Conservation (phyloP, 2,329 filamentous ascomycete species). For the Onygenales sp. region DNA sequence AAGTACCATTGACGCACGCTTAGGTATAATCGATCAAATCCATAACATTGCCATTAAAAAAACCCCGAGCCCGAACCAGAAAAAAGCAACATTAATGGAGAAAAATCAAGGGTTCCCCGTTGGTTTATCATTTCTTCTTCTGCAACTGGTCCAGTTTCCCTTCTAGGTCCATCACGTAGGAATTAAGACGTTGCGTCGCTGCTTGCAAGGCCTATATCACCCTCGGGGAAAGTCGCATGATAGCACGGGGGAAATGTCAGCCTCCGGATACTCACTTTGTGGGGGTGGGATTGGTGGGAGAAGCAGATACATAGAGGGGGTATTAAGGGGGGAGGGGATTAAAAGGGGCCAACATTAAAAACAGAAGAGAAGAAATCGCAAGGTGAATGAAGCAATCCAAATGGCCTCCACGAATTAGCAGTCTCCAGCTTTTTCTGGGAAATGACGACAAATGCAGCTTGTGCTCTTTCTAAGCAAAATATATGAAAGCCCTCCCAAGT, state of each 20-base stretch:
- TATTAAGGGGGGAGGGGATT: neutral
- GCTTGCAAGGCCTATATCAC: constrained; percentile 65
- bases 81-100: constrained; percentile 3
- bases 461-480: neutral
- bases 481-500: neutral
- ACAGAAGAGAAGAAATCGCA: too few species aligned
- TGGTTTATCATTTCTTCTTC: constrained; percentile 51
- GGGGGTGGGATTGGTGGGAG: neutral
- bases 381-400: too few species aligned
- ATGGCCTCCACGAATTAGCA: too few species aligned
- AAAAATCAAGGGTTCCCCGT: constrained; percentile 2
- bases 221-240: constrained; percentile 2
- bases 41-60: neutral
- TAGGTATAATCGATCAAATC: too few species aligned
- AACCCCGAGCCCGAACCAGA: neutral
- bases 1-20: too few species aligned
- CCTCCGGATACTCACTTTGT: neutral
- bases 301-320: neutral
- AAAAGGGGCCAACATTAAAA: too few species aligned
- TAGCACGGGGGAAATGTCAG: constrained; percentile 3
- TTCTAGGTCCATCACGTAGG: constrained; percentile 74
- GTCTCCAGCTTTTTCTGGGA: too few species aligned
- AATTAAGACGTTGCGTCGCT: constrained; percentile 76
- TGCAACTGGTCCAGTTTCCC: constrained; percentile 61
- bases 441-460: too few species aligned